Base-by-base conservation (phyloP, 805 yeast genomes). In the Debaryomyces castellii region DNA sequence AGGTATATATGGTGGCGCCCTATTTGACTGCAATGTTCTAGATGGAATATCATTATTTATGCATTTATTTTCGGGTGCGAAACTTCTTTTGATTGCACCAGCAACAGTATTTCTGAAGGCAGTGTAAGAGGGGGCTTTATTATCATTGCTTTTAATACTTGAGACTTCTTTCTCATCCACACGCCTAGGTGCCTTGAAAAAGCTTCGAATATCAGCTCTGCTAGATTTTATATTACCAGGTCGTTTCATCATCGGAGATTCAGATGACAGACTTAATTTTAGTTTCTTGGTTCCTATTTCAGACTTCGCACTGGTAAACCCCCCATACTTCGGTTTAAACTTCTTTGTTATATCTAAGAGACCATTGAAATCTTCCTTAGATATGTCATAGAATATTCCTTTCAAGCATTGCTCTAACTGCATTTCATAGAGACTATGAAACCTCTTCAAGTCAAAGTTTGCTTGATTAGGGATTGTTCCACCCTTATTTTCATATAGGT, bases 1-100 rank as follows among this genome's bases (percentile, higher is more conserved):
- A 2, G 71, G 71, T 10, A 68, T 59, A 46, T 67, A 67, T 3
- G 64, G 54, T 3, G 74, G 74, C 0, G 74, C 73, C 44, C 39
- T 50, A 18, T 55, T 55, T 24, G 41, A 28, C 14, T 40, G 39
- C n/a, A n/a, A n/a, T 10, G 50, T 40, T 10, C 33, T 33, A n/a
- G 24, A 21, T 7, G 34, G 2, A 5, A 6, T 17, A 18, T 35
- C 20, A 9, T 16, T 3, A 6, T 5, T 11, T 20, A 12, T 6
- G 2, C 4, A 8, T 2, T 34, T 14, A 16, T 3, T 28, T 9
- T 18, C 25, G 2, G 47, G 46, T 11, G 49, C 49, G 23, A 27
- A 14, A 3, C 23, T 7, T 35, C 24, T 35, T n/a, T 21, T 22
- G 24, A 22, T 35, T 7, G n/a, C 12, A 20, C 3, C 6, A 35